Base-by-base conservation (phyloP, 768 basidiomycete species). In the Psilocybe sp. region DNA sequence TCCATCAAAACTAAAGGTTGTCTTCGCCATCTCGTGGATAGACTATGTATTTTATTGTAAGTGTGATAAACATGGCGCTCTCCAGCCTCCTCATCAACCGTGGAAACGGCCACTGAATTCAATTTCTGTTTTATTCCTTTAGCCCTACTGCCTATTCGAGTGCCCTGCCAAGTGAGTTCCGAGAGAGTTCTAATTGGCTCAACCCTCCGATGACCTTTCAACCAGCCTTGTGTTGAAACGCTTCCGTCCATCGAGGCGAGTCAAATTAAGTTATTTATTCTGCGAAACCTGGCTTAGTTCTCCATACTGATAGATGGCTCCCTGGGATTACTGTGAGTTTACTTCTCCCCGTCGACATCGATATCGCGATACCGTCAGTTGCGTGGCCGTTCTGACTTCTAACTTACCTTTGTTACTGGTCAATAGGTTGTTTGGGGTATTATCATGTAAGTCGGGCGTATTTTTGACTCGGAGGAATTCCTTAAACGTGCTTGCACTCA, bases 21-120 rank as follows among this genome's bases (percentile, higher is more conserved):
- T 47, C 8, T 46, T 33, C 10, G 3, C 11, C 11, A 44, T 15
- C 16, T 47, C 19, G 23, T 40, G 8, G 20, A 7, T 46, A 87
- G 84, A 85, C 84, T 0, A 82, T 83, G 79, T 88, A 77, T 58
- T 87, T 86, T 60, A 77, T 88, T 37, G 85, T 86, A 58, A 47
- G 81, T 65, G 1, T 11, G 14, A 33, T 18, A 45, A 34, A 16
- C 5, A n/a, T n/a, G n/a, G n/a, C n/a, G n/a, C n/a, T n/a, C n/a
- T n/a, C n/a, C n/a, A n/a, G n/a, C n/a, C n/a, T n/a, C 19, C 19
- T 19, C 23, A 14, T 14, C 13, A 47, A 15, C 9, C 9, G 14
- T 14, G 14, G n/a, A 33, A 7, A 28, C 7, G 23, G 4, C 23
- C 23, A 35, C 11, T 14, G 5, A 10, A 16, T 14, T 45, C 47